phyloP scores from a whole-genome alignment of 495 filamentous ascomycete genomes.

The Penicillium angulare region DNA sequence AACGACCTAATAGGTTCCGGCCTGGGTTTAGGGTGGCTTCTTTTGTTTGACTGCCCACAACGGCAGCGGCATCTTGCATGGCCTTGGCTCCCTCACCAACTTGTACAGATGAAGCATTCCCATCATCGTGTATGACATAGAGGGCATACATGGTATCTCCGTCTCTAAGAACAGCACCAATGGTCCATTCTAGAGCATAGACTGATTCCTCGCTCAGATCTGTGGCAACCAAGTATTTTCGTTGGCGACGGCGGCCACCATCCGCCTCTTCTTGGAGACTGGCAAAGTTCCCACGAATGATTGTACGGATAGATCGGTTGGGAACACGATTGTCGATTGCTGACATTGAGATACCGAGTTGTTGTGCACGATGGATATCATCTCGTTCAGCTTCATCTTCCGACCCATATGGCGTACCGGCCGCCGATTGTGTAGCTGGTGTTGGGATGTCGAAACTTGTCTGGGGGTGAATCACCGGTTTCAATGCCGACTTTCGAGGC shows the following conservation, averaged over 20 bases:
- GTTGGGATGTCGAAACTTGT: constrained; percentile 68
- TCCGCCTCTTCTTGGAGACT: constrained; percentile 73
- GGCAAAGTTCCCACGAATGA: constrained; percentile 81
- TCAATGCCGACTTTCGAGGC: constrained; percentile 43
- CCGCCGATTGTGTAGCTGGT: constrained; percentile 53
- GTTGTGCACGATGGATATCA: constrained; percentile 84
- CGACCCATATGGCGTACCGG: constrained; percentile 76
- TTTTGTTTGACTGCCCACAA: constrained; percentile 52
- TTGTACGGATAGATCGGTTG: constrained; percentile 79
- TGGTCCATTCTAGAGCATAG: constrained; percentile 94
- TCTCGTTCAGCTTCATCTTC: constrained; percentile 81
- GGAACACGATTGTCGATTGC: constrained; percentile 70
- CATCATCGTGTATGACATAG: constrained; percentile 87
- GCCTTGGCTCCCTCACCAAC: constrained; percentile 60
- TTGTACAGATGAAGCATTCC: constrained; percentile 39
- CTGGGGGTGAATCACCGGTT: constrained; percentile 71
- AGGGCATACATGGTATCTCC: constrained; percentile 92
- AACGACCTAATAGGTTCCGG: constrained; percentile 34
- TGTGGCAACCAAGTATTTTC: constrained; percentile 89
- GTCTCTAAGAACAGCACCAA: constrained; percentile 91
- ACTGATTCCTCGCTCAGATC: constrained; percentile 91
- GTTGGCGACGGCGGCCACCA: constrained; percentile 65
- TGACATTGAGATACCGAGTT: constrained; percentile 74
- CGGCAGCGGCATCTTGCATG: constrained; percentile 68
- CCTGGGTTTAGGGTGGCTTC: constrained; percentile 33